Evolutionary conservation across 129 eudicot species (phyloP).

Genomic region (Pittosporum tobira): DNA sequence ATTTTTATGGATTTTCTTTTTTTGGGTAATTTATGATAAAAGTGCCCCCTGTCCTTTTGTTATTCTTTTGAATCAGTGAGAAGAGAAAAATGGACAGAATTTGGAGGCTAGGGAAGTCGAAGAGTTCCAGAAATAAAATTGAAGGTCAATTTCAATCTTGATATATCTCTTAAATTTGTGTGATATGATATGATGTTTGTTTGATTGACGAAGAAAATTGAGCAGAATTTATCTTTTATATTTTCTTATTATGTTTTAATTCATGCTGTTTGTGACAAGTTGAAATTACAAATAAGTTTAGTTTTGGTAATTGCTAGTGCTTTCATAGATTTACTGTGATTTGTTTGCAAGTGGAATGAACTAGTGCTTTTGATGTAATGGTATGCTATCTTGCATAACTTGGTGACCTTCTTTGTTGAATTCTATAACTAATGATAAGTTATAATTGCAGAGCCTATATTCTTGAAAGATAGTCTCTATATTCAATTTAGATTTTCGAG

Average conservation of each 20-base stretch:
- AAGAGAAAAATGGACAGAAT: constrained; percentile 34
- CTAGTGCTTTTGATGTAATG: constrained; percentile 16
- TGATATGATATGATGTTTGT: neutral
- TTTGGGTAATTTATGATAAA: neutral
- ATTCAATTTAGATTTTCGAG: neutral
- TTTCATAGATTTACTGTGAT: constrained; percentile 13
- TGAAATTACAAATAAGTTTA: neutral
- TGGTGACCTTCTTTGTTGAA: constrained; percentile 13
- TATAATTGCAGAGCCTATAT: constrained; percentile 19
- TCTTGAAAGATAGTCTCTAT: neutral
- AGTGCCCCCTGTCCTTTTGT: neutral
- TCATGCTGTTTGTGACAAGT: too few species aligned
- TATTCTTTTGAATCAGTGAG: constrained; percentile 1
- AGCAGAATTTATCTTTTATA: neutral
- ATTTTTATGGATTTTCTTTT: neutral
- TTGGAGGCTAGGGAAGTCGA: constrained; percentile 23
- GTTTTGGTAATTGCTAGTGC: constrained; percentile 10
- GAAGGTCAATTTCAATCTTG: constrained; percentile 29
- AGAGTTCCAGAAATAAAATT: constrained; percentile 17
- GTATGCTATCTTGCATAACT: constrained; percentile 22
- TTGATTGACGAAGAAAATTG: constrained; percentile 1
- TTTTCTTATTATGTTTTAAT: neutral
- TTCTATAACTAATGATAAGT: constrained; percentile 12
- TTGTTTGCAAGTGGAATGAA: constrained; percentile 15
- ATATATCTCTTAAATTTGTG: neutral